Evolutionary conservation across 768 basidiomycete species (phyloP).

Genomic region (Boletellus ananas): DNA sequence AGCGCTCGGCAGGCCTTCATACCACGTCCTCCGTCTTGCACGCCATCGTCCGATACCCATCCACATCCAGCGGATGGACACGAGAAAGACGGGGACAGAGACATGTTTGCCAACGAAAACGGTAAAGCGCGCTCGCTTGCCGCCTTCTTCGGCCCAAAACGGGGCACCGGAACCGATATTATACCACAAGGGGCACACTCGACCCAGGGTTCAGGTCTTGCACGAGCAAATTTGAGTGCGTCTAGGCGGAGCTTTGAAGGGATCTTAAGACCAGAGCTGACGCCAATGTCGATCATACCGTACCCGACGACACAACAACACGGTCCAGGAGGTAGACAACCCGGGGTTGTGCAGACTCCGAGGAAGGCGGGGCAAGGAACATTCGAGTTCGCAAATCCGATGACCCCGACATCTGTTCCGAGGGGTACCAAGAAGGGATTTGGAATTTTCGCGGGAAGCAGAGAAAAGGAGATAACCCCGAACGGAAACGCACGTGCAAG

Average conservation of each 20-base stretch:
- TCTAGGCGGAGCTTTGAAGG: conserved; percentile 24
- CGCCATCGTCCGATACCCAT: conserved; percentile 6
- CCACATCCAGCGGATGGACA: background rate
- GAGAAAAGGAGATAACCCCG: conserved; percentile 1
- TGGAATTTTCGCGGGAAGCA: background rate
- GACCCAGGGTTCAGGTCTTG: conserved; percentile 5
- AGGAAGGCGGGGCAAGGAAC: conserved; percentile 9
- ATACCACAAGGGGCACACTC: background rate
- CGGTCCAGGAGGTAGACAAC: conserved; percentile 1
- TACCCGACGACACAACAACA: conserved; percentile 12
- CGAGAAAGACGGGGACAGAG: conserved; percentile 5
- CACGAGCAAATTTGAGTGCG: background rate
- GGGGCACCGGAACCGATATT: conserved; percentile 1
- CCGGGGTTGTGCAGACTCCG: conserved; percentile 15
- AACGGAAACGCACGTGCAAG: background rate
- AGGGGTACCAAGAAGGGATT: conserved; percentile 13
- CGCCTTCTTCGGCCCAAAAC: conserved; percentile 23
- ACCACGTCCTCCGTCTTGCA: conserved; percentile 18
- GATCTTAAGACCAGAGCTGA: conserved; percentile 17
- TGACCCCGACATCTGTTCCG: conserved; percentile 18
- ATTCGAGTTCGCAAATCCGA: conserved; percentile 14
- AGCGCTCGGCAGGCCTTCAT: conserved; percentile 27
- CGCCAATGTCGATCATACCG: conserved; percentile 24
- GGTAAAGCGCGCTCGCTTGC: conserved; percentile 19
- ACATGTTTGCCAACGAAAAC: conserved; percentile 3